phyloP scores from a whole-genome alignment of 2,329 filamentous ascomycete species.

The Aphanoascus verrucosus region DNA sequence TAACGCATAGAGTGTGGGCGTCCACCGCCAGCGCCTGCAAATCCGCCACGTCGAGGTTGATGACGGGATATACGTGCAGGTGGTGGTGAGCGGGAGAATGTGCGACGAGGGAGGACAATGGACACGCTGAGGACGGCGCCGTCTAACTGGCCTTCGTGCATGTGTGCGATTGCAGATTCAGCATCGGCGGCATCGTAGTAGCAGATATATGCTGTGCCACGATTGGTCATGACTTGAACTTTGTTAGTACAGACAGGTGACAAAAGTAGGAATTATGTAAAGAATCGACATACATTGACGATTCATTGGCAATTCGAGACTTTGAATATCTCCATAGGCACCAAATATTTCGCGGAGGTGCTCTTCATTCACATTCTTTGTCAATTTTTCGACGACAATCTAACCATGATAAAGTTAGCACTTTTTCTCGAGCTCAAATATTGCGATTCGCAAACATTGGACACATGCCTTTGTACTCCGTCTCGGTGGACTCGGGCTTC shows the following conservation, averaged over 20 bases:
- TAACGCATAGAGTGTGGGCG: conserved; percentile 20
- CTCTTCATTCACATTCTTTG: conserved; percentile 82
- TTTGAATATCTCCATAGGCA: conserved; percentile 71
- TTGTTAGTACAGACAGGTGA: conserved; percentile 5
- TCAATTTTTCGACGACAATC: conserved; percentile 93
- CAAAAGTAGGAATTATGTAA: neutral
- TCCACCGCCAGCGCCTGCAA: neutral
- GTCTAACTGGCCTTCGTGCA: conserved; percentile 95
- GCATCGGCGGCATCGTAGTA: conserved; percentile 68
- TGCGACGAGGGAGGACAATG: conserved; percentile 73
- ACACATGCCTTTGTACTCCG: conserved; percentile 30
- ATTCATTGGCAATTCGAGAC: conserved; percentile 84
- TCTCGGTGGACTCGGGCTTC: conserved; percentile 23
- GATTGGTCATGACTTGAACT: conserved; percentile 65
- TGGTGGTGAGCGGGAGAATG: conserved; percentile 71
- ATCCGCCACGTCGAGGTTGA: conserved; percentile 12
- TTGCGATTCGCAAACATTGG: neutral
- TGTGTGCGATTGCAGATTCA: conserved; percentile 80
- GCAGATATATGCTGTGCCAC: conserved; percentile 86
- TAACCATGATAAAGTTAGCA: conserved; percentile 29
- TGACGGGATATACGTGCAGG: conserved; percentile 44
- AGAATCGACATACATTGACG: conserved; percentile 55
- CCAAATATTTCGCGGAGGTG: conserved; percentile 91
- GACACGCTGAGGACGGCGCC: conserved; percentile 74
- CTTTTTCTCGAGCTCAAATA: neutral